These are phyloP conservation scores for Kuraishia ogatae DNA, from an alignment of 805 yeast genomes.

Conservation along the genomic window DNA sequence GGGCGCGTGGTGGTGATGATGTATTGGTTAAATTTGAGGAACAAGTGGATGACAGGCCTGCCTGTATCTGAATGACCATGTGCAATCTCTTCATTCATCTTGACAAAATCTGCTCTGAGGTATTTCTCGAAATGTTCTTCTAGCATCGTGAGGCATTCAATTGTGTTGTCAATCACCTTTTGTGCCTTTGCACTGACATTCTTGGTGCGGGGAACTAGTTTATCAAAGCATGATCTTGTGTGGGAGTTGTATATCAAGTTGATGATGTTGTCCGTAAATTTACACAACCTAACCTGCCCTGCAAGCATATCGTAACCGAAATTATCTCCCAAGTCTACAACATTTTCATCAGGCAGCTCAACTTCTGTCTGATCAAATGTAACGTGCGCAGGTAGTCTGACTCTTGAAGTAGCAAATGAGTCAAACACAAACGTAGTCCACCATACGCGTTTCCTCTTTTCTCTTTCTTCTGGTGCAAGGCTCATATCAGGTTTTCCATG, in stretches of 20 bases:
- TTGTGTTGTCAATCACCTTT: slow-evolving; percentile 13
- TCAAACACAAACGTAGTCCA: slow-evolving; percentile 30
- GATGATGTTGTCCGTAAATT: slow-evolving; percentile 22
- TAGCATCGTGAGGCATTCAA: slow-evolving; percentile 9
- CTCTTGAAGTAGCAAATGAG: slow-evolving; percentile 26
- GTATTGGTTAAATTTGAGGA: slow-evolving; percentile 25
- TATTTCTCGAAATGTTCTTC: slow-evolving; percentile 16
- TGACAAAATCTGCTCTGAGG: slow-evolving; percentile 12
- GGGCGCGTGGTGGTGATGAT: slow-evolving; percentile 28
- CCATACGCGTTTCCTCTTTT: slow-evolving; percentile 27
- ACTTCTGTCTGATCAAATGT: slow-evolving; percentile 23
- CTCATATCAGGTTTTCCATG: slow-evolving; percentile 17
- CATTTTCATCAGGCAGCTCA: slow-evolving; percentile 14
- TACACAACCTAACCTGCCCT: slow-evolving; percentile 16
- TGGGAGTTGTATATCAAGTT: slow-evolving; percentile 22
- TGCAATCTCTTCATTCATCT: slow-evolving; percentile 11
- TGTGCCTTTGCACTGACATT: slow-evolving; percentile 11
- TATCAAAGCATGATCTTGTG: slow-evolving; percentile 11
- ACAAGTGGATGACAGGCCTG: slow-evolving; percentile 20
- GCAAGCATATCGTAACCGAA: slow-evolving; percentile 19
- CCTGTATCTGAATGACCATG: slow-evolving; percentile 1
- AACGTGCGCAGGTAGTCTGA: slow-evolving; percentile 27
- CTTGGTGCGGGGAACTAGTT: neutral
- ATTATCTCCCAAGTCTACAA: slow-evolving; percentile 19
- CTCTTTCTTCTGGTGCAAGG: slow-evolving; percentile 13